Base-by-base conservation (phyloP, 305 asterid genomes). In the Euphrasia arctica region DNA sequence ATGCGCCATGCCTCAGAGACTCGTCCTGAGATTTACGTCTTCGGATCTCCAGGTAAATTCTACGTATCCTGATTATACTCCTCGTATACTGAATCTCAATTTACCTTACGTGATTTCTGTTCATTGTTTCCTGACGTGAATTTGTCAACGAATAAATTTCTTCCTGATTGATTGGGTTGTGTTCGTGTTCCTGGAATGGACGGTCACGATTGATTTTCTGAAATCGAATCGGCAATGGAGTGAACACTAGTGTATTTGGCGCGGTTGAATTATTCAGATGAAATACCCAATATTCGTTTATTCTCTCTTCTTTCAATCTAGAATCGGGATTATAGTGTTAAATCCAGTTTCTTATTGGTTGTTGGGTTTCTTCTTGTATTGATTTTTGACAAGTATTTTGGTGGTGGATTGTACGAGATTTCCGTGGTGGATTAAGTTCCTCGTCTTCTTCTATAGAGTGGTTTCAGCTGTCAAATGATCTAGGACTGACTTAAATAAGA, bases 21-120 rank as follows among this genome's bases (percentile, higher is more conserved):
- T 48, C 70, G 57, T 70, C 50, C 65, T 78, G 58, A 70, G 76
- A 78, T 78, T 76, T 49, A 58, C 78, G 74, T 25, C 76, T 5
- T 55, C 77, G 64, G 76, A 75, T 79, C 72, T 73, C 64, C 74
- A 43, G 79, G 80, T 79, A 47, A 54, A 36, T 4, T 54, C 39
- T 66, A 66, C 51, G 28, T 51, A 13, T 61, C 36, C 11, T 6
- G 3, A 1, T 41, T 41, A 31, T 4, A 4, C 3, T 31, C 34
- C 1, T 2, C 41, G 42, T 4, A 34, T 5, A 34, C 41, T 32
- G 6, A 32, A 32, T 32, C 4, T 31, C 34, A 4, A 31, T 32
- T 4, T 5, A 3, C 39, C 5, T 32, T 28, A 13, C 22, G 0
- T 54, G 5, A 32, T 32, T 32, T 32, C 39, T 36, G 1, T 36